A percentile compares a stretch with the other conserved stretches of the same genome.
phyloP scores from a whole-genome alignment of 2,329 filamentous ascomycete species.

The Fusarium sp. region DNA sequence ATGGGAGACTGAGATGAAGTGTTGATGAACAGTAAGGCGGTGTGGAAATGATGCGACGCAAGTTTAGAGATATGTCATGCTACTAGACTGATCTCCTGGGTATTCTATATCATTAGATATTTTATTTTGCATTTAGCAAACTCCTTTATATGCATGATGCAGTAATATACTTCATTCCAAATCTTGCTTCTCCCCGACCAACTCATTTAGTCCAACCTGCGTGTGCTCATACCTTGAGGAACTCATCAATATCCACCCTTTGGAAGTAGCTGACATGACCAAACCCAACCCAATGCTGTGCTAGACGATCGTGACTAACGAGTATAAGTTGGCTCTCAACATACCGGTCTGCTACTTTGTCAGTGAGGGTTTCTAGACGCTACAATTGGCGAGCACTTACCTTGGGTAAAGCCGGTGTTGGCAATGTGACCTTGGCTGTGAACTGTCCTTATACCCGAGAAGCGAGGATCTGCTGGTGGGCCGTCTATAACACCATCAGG shows the following conservation, averaged over 20 bases:
- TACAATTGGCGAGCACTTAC: conserved; percentile 58
- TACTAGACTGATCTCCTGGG: background rate
- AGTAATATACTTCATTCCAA: background rate
- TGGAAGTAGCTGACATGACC: conserved; percentile 72
- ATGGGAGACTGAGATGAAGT: background rate
- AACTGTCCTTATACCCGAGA: conserved; percentile 80
- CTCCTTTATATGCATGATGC: no score
- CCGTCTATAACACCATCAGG: conserved; percentile 72
- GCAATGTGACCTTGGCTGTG: conserved; percentile 83
- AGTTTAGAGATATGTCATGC: background rate
- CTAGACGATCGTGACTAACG: conserved; percentile 80
- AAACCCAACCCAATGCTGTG: conserved; percentile 82
- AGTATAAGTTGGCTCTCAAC: conserved; percentile 83
- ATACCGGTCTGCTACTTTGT: conserved; percentile 70
- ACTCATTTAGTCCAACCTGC: background rate
- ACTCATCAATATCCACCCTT: conserved; percentile 69
- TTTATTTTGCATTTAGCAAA: background rate
- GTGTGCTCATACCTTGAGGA: conserved; percentile 49
- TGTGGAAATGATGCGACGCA: background rate
- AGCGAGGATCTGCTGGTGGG: conserved; percentile 72
- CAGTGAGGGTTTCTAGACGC: background rate
- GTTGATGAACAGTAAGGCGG: no score
- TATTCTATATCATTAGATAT: background rate
- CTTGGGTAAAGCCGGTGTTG: conserved; percentile 74
- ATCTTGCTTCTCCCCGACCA: fast-evolving